Evolutionary conservation across 2,329 filamentous ascomycete genomes (phyloP).

Genomic region (Elsinoe ampelina): DNA sequence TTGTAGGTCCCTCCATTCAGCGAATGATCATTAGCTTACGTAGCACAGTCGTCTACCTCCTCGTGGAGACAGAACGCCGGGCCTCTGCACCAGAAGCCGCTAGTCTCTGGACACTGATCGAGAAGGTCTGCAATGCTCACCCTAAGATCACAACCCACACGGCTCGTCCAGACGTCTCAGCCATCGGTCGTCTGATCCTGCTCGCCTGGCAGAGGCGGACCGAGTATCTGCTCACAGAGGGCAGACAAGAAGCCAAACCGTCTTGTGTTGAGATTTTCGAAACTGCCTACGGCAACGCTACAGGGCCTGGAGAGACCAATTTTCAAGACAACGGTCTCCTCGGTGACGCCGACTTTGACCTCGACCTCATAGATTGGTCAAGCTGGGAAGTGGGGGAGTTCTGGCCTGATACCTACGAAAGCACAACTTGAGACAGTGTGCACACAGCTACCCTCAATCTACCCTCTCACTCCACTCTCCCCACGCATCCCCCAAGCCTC

Average conservation of each 20-base stretch:
- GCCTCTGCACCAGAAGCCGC: background rate
- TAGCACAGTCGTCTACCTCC: constrained; percentile 11
- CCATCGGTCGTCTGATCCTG: background rate
- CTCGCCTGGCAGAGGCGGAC: background rate
- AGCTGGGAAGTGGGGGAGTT: constrained; percentile 10
- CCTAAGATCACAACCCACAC: background rate
- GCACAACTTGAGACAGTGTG: background rate
- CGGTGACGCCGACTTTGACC: constrained; percentile 1
- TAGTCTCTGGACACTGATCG: background rate
- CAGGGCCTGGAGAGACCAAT: background rate
- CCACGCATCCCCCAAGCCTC: no score
- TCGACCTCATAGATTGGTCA: constrained; percentile 14
- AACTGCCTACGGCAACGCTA: background rate
- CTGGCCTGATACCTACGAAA: background rate
- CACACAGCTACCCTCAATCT: no score
- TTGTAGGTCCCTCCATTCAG: background rate
- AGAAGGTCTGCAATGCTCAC: background rate
- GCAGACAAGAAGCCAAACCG: background rate
- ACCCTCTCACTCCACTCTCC: no score
- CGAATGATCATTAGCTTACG: background rate
- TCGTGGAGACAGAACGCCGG: constrained; percentile 12
- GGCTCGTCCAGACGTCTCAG: background rate
- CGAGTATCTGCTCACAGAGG: background rate
- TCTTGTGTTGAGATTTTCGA: constrained; percentile 7
- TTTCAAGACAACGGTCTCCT: background rate